A percentile compares a stretch with the other conserved stretches of the same genome.
These are phyloP conservation scores for Saturnispora silvae DNA, from an alignment of 805 yeast species.

Conservation along the genomic window DNA sequence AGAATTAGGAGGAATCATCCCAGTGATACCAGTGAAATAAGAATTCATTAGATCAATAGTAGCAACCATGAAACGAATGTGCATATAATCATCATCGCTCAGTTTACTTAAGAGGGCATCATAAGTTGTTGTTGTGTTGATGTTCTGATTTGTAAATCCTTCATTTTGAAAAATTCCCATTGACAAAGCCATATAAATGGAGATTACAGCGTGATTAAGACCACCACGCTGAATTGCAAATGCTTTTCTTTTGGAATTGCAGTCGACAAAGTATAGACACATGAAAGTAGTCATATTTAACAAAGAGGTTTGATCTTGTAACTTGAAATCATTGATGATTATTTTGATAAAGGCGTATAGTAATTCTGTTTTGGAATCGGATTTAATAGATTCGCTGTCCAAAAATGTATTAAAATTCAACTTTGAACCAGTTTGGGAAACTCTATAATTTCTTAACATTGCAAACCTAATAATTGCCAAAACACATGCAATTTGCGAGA, in stretches of 20 bases:
- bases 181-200: conserved; percentile 16
- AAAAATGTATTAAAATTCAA: conserved; percentile 7
- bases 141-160: not conserved
- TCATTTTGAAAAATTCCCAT: conserved; percentile 13
- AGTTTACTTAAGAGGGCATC: conserved; percentile 8
- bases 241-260: conserved; percentile 13
- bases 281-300: conserved; percentile 15
- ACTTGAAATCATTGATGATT: conserved; percentile 15
- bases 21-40: conserved; percentile 18
- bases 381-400: conserved; percentile 7
- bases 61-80: conserved; percentile 13
- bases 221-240: conserved; percentile 15
- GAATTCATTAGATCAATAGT: conserved; percentile 16
- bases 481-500: conserved; percentile 16
- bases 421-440: conserved; percentile 3
- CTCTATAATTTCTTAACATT: conserved; percentile 4
- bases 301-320: conserved; percentile 11
- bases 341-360: conserved; percentile 13
- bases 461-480: conserved; percentile 15
- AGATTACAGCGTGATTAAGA: conserved; percentile 12
- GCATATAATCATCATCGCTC: conserved; percentile 14
- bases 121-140: not conserved
- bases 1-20: conserved; percentile 9
- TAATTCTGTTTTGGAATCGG: conserved; percentile 15
- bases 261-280: conserved; percentile 14